A percentile compares a stretch with the other conserved stretches of the same genome.
Conservation (phyloP, 2,329 filamentous ascomycete genomes). For the Hymenoscyphus infarciens region DNA sequence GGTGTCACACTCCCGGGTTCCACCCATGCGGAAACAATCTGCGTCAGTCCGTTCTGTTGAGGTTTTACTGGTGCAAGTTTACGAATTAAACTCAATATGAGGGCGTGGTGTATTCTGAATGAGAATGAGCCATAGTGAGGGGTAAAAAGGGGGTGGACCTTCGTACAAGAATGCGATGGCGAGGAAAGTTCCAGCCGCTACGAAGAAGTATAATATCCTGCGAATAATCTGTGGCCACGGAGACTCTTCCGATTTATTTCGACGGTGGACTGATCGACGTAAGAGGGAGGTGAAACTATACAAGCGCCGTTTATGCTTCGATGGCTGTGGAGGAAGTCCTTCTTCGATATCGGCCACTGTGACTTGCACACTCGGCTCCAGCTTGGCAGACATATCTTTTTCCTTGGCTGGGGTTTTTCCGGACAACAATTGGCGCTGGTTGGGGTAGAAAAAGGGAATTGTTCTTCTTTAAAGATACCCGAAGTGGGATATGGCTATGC, state of each 20-base stretch:
- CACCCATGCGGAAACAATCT: conserved; percentile 17
- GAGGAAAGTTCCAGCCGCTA: conserved; percentile 9
- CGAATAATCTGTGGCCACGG: conserved; percentile 19
- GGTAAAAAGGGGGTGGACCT: neutral
- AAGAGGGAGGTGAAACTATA: conserved; percentile 7
- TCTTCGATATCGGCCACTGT: conserved; percentile 14
- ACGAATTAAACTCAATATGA: conserved; percentile 33
- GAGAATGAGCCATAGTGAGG: neutral
- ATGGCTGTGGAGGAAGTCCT: neutral
- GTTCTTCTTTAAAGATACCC: no score
- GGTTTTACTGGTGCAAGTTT: conserved; percentile 44
- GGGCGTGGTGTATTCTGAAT: conserved; percentile 18
- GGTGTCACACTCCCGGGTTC: conserved; percentile 13
- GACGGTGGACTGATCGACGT: conserved; percentile 8
- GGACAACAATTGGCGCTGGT: no score
- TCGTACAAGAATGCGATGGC: conserved; percentile 16
- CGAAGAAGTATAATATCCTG: conserved; percentile 13
- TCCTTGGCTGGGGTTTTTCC: neutral
- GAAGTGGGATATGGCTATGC: no score
- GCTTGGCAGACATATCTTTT: neutral
- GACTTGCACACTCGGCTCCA: conserved; percentile 1
- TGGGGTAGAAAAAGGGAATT: no score
- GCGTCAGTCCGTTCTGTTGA: conserved; percentile 43
- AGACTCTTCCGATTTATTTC: conserved; percentile 9
- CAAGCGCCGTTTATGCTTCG: neutral